Conservation (phyloP, 1,284 basidiomycete species). For the Tranzscheliella williamsii region DNA sequence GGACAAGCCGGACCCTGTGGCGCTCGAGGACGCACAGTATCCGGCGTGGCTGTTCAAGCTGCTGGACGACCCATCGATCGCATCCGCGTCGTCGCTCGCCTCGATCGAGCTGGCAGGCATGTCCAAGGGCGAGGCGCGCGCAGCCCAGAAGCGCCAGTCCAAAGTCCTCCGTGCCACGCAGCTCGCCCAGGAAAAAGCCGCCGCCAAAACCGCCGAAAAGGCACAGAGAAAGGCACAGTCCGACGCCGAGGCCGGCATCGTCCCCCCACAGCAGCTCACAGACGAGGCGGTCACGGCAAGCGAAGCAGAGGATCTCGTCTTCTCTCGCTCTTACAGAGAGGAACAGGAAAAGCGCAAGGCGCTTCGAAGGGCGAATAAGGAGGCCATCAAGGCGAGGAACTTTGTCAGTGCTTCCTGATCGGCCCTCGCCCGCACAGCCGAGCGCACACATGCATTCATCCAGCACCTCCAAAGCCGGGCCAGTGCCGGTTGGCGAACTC, state of each 20-base stretch:
- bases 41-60: conserved; percentile 87
- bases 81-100: conserved; percentile 37
- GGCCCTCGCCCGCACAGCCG: no score
- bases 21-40: conserved; percentile 80
- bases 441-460: no score
- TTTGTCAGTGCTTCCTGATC: conserved; percentile 50
- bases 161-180: conserved; percentile 44
- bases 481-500: conserved; percentile 37
- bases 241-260: background rate
- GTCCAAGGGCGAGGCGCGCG: conserved; percentile 55
- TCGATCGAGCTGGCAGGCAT: conserved; percentile 51
- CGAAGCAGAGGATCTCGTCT: conserved; percentile 1
- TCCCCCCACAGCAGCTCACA: conserved; percentile 1
- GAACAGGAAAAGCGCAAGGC: conserved; percentile 29
- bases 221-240: background rate
- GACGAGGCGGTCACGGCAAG: background rate
- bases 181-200: conserved; percentile 38
- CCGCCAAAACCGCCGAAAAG: conserved; percentile 31
- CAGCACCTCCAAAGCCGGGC: conserved; percentile 14
- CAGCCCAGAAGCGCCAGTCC: conserved; percentile 48
- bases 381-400: conserved; percentile 53
- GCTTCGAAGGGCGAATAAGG: conserved; percentile 47
- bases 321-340: conserved; percentile 15
- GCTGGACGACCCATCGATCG: conserved; percentile 61
- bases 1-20: conserved; percentile 77